phyloP scores from a whole-genome alignment of 2,329 filamentous ascomycete genomes.

The Dothiorella sarmentorum region DNA sequence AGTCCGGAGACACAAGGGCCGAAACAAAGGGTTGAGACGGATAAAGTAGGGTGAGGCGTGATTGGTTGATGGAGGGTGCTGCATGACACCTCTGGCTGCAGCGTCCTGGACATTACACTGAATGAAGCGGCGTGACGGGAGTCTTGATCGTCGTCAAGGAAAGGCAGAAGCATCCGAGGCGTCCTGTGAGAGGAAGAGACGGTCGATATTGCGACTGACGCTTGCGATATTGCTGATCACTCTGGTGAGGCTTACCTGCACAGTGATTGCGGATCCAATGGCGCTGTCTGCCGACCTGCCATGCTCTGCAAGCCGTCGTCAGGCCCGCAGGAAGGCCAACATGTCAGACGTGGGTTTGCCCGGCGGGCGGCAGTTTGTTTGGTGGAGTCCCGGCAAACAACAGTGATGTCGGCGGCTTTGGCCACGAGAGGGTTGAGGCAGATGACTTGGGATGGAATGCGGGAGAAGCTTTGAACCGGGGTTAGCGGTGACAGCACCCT shows the following conservation, averaged over 20 bases:
- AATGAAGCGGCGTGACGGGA: neutral
- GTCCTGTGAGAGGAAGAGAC: neutral
- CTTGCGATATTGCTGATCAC: neutral
- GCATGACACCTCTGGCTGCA: slow-evolving; percentile 12
- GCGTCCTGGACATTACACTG: too few relatives aligned
- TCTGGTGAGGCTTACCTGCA: slow-evolving; percentile 11
- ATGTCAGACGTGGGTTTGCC: neutral
- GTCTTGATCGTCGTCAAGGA: slow-evolving; percentile 4
- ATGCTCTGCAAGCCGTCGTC: neutral
- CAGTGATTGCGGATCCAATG: slow-evolving; percentile 2
- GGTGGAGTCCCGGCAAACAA: too few relatives aligned
- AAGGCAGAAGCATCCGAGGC: neutral
- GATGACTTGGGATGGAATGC: neutral
- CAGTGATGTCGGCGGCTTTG: slow-evolving; percentile 4
- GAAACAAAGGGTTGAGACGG: neutral
- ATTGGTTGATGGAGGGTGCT: slow-evolving; percentile 6
- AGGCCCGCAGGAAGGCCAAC: slow-evolving; percentile 3
- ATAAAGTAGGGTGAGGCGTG: neutral
- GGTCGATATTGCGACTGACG: neutral
- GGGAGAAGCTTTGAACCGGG: neutral
- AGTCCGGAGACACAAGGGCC: neutral
- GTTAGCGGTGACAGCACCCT: neutral
- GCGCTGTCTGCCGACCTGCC: neutral
- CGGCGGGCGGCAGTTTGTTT: too few relatives aligned
- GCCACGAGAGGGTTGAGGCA: neutral